These are phyloP conservation scores for Jatropha podagrica DNA, from an alignment of 441 rosid genomes.

Conservation along the genomic window DNA sequence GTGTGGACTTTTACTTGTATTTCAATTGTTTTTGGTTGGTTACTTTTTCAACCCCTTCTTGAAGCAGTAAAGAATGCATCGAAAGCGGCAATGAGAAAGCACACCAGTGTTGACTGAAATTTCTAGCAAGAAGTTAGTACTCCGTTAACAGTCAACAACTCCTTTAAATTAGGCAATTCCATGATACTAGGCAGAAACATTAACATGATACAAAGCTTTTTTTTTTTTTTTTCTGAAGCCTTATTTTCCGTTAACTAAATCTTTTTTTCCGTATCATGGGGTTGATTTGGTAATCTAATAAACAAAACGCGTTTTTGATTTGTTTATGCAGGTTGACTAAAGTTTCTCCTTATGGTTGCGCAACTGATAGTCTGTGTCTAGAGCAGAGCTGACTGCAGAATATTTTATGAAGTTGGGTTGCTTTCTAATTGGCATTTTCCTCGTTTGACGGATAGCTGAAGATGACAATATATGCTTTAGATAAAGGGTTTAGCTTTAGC, in stretches of 20 bases:
- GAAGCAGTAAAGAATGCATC: not conserved
- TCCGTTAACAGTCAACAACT: not conserved
- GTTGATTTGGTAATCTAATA: not conserved
- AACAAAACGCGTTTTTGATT: not conserved
- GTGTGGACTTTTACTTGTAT: no score
- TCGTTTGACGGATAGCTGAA: not conserved
- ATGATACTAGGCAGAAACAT: no score
- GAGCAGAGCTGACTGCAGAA: not conserved
- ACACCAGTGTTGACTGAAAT: not conserved
- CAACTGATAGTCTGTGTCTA: slow-evolving; percentile 19
- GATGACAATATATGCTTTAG: not conserved
- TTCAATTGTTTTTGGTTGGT: not conserved
- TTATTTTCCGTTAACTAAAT: no score
- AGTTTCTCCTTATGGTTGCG: slow-evolving; percentile 30
- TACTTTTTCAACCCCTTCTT: not conserved
- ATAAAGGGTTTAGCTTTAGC: not conserved
- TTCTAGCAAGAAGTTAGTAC: not conserved
- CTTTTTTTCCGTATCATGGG: no score
- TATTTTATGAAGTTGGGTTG: not conserved
- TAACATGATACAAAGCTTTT: no score
- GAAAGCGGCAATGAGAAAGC: not conserved
- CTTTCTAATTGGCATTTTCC: not conserved
- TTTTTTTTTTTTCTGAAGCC: no score
- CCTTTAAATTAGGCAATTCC: not conserved
- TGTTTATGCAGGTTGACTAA: slow-evolving; percentile 38